Percentiles rank a stretch among this genome's conserved stretches.
phyloP scores from a whole-genome alignment of 2,329 filamentous ascomycete genomes.

The Nigrospora oryzae region DNA sequence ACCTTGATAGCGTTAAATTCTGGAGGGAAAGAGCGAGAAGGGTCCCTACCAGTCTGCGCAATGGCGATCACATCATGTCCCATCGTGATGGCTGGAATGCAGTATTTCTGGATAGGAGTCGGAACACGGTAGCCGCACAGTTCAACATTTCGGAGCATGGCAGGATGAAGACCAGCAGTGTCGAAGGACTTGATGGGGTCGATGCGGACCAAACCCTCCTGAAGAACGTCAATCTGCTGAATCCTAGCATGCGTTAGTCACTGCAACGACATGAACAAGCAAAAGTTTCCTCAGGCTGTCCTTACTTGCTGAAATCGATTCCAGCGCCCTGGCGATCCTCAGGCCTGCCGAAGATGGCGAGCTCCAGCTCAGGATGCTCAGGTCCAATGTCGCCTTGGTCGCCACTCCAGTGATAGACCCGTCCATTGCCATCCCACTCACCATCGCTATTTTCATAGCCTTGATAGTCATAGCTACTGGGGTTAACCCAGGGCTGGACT shows the following conservation, averaged over 20 bases:
- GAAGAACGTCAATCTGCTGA: conserved; percentile 41
- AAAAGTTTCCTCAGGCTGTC: conserved; percentile 5
- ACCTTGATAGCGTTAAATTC: conserved; percentile 40
- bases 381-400: conserved; percentile 83
- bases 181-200: conserved; percentile 51
- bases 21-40: conserved; percentile 1
- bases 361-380: conserved; percentile 59
- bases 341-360: conserved; percentile 61
- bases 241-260: conserved; percentile 33
- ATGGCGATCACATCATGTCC: conserved; percentile 80
- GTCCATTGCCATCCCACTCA: conserved; percentile 46
- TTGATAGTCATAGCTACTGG: conserved; percentile 39
- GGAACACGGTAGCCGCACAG: conserved; percentile 63
- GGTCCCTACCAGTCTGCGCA: conserved; percentile 78
- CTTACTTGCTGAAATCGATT: conserved; percentile 55
- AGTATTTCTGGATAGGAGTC: conserved; percentile 83
- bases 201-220: conserved; percentile 47
- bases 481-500: conserved; percentile 35
- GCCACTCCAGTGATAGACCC: conserved; percentile 74
- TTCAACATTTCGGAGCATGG: conserved; percentile 69
- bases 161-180: conserved; percentile 75
- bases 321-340: conserved; percentile 42
- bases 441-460: conserved; percentile 11
- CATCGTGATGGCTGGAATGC: conserved; percentile 68
- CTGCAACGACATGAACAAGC: too few species aligned